Evolutionary conservation across 768 basidiomycete species (phyloP).

Genomic region (Sarcodon aspratus): DNA sequence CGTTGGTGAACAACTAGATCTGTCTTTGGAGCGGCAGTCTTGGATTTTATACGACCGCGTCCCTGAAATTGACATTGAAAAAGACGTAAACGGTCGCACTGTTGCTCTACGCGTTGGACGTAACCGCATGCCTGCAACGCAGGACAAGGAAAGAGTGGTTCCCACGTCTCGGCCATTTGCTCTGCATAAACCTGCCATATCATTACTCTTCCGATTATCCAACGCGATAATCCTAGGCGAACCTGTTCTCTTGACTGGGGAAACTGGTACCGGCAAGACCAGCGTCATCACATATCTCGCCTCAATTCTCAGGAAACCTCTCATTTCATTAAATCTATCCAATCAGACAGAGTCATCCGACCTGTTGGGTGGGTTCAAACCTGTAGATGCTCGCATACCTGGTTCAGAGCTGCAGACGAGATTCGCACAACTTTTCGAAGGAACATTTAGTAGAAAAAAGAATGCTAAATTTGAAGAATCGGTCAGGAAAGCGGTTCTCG

Average conservation of each 20-base stretch:
- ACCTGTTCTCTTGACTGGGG: slow-evolving; percentile 86
- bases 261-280: slow-evolving; percentile 99
- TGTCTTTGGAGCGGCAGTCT: slow-evolving; percentile 56
- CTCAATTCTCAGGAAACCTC: slow-evolving; percentile 56
- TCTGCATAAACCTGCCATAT: slow-evolving; percentile 74
- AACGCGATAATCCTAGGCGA: slow-evolving; percentile 63
- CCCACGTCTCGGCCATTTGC: slow-evolving; percentile 58
- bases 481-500: slow-evolving; percentile 69
- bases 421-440: slow-evolving; percentile 74
- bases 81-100: slow-evolving; percentile 50
- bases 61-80: slow-evolving; percentile 60
- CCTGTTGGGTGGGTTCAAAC: slow-evolving; percentile 90
- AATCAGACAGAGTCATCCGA: slow-evolving; percentile 96
- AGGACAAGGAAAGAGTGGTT: slow-evolving; percentile 22
- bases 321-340: slow-evolving; percentile 87
- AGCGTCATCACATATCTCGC: slow-evolving; percentile 85
- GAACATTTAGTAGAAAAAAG: slow-evolving; percentile 82
- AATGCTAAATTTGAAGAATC: slow-evolving; percentile 81
- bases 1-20: slow-evolving; percentile 50
- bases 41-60: slow-evolving; percentile 60
- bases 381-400: slow-evolving; percentile 79
- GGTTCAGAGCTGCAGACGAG: slow-evolving; percentile 57
- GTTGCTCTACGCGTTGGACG: slow-evolving; percentile 52
- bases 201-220: slow-evolving; percentile 71
- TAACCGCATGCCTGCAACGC: slow-evolving; percentile 38